Base-by-base conservation (phyloP, 768 basidiomycete genomes). In the Rhodosporidiobolus sp. region DNA sequence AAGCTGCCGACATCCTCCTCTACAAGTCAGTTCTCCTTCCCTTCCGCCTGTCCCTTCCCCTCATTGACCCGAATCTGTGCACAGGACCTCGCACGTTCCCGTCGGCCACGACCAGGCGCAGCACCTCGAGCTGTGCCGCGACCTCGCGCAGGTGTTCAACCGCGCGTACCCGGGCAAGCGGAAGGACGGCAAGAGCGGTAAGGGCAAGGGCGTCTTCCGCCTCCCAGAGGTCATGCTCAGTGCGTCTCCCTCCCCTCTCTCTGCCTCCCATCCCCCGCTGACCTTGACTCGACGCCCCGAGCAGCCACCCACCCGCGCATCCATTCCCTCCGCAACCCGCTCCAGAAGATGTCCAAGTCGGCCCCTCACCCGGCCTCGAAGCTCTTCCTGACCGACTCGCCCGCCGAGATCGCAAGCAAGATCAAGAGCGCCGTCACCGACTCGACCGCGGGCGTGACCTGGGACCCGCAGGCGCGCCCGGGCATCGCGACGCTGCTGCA, bases 21-120 rank as follows among this genome's bases (percentile, higher is more conserved):
- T 96, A 97, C 80, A 86, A 86, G 94, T 91, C 75, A 67, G 86
- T 59, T 52, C 68, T 7, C 74, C 26, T 24, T 50, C 55, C 43
- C 50, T 45, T 49, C 59, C 14, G 20, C 45, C 56, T 16, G 50
- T 49, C 52, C 3, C 24, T 26, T 4, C 1, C 4, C 34, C 69
- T 62, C 56, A 28, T 48, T 22, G 3, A 46, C 50, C 3, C 19
- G n/a, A n/a, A n/a, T 28, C 35, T 5, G 16, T 43, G 17, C 2
- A 24, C 73, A 92, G 94, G 76, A 87, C 93, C 4, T 95, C 93
- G 0, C 90, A 94, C 79, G 90, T 98, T 1, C 95, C 95, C 0
- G 94, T 98, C 9, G 95, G 95, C 34, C 94, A 97, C 78, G 95
- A 98, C 80, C 95, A 97, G 79, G 87, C 87, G 30, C 95, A 98